Evolutionary conservation across 2,329 filamentous ascomycete species (phyloP).

Genomic region (Penicillium occitanis): DNA sequence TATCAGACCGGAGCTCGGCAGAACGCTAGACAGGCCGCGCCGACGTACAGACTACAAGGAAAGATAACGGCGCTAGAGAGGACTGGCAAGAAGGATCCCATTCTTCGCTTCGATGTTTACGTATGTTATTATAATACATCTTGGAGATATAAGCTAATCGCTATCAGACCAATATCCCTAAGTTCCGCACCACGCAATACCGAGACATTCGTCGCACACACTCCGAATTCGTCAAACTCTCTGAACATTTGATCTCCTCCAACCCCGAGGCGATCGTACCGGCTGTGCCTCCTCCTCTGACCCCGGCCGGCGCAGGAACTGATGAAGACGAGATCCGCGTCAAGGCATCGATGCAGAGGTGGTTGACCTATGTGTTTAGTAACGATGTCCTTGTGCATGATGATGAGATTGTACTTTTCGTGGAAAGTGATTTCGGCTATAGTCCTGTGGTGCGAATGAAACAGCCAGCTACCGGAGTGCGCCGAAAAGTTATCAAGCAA

Average conservation of each 20-base stretch:
- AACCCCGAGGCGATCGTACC: conserved; percentile 95
- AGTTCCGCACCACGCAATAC: conserved; percentile 96
- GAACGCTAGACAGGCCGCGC: conserved; percentile 51
- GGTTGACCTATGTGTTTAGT: conserved; percentile 89
- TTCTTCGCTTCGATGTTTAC: conserved; percentile 93
- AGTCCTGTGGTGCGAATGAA: conserved; percentile 93
- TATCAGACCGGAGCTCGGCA: conserved; percentile 47
- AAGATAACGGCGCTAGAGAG: conserved; percentile 94
- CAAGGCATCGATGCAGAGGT: conserved; percentile 86
- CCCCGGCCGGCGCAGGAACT: conserved; percentile 89
- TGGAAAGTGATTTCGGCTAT: conserved; percentile 99
- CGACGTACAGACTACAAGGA: conserved; percentile 81
- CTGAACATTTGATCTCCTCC: conserved; percentile 92
- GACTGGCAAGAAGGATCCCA: conserved; percentile 91
- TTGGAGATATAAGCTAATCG: conserved; percentile 11
- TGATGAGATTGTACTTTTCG: conserved; percentile 95
- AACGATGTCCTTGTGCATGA: conserved; percentile 93
- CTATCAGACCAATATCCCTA: conserved; percentile 92
- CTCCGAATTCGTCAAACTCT: conserved; percentile 94
- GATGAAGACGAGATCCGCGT: conserved; percentile 92
- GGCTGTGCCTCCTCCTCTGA: conserved; percentile 89
- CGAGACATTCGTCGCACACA: conserved; percentile 94
- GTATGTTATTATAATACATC: conserved; percentile 55
- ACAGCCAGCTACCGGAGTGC: conserved; percentile 92
- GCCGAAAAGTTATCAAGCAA: conserved; percentile 94